Evolutionary conservation across 2,329 filamentous ascomycete species (phyloP), one percentile per base, ranked within the genome.

Genomic region (Myriosclerotinia duriaeana): DNA sequence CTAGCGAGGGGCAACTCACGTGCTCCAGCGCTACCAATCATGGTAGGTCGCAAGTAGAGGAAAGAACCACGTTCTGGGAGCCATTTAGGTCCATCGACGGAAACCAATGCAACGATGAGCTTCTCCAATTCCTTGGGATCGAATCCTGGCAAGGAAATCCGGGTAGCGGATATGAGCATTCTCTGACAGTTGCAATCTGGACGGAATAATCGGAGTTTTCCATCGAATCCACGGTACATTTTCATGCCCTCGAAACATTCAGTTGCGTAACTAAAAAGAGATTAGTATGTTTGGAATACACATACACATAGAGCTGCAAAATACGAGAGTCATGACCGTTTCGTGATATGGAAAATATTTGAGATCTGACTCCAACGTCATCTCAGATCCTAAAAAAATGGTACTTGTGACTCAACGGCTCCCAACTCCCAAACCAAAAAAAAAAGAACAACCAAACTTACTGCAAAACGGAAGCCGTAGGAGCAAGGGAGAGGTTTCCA

Each of bases 181-280:
- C 75, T 70, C 50, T 65, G 79, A 73, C 83, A 83, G 76, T 90
- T 90, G 67, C 82, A 79, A 54, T 84, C 78, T 0, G 87, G 85
- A 53, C 87, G 82, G 80, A 90, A 90, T 36, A 90, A 78, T 55
- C 87, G 84, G 59, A 89, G 78, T 68, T 84, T 83, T 62, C 85
- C 85, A 74, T 89, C 87, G 67, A 81, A 84, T 66, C 92, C 92
- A 61, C 92, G 88, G 83, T 92, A 96, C 62, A 87, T 86, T 79
- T 96, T 96, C 80, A 89, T 83, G 15, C 92, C 92, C 79, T 96
- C 92, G 80, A 96, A 96, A 78, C 92, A 96, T 79, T 94, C 90
- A 58, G 92, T 96, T 14, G 92, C 92, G 79, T 96, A 96, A 38
- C 59, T 68, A 44, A 34, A 15, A 14, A 6, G 26, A 20, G 26